A percentile compares a stretch with the other conserved stretches of the same genome.
These are phyloP conservation scores for Penicillium cataractarum DNA, from an alignment of 495 filamentous ascomycete genomes.

Conservation along the genomic window DNA sequence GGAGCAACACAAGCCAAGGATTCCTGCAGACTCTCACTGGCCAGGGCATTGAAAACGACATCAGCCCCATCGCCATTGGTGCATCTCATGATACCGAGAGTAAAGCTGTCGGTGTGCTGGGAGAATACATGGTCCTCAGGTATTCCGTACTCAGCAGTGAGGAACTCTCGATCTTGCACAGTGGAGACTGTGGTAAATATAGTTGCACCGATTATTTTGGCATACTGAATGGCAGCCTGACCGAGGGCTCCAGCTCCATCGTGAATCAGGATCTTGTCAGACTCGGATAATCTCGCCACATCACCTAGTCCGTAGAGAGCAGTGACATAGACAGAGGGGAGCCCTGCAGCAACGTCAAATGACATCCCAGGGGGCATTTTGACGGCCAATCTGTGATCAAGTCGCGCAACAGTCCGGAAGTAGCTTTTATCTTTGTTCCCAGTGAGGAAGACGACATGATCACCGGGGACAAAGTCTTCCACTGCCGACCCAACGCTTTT, in stretches of 20 bases:
- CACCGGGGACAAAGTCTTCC: constrained; percentile 14
- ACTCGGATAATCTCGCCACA: constrained; percentile 24
- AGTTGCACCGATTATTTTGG: constrained; percentile 34
- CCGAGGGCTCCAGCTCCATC: constrained; percentile 51
- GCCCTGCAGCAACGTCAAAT: constrained; percentile 28
- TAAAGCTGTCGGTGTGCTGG: constrained; percentile 48
- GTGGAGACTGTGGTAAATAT: constrained; percentile 53
- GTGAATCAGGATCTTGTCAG: constrained; percentile 54
- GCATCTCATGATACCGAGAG: constrained; percentile 46
- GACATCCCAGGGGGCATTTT: constrained; percentile 27
- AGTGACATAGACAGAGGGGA: constrained; percentile 34
- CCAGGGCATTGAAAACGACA: constrained; percentile 54
- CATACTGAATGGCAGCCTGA: constrained; percentile 51
- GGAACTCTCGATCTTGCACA: constrained; percentile 40
- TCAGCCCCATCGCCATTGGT: constrained; percentile 60
- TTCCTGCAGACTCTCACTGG: constrained; percentile 44
- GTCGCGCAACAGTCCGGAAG: constrained; percentile 21
- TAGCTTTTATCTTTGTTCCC: constrained; percentile 3
- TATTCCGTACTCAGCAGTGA: constrained; percentile 43
- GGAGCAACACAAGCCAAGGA: constrained; percentile 54
- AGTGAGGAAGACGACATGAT: constrained; percentile 24
- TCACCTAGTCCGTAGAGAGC: constrained; percentile 36
- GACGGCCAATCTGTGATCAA: constrained; percentile 17
- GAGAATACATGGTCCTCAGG: constrained; percentile 50
- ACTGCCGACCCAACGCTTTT: constrained; percentile 13